Base-by-base conservation (phyloP, 495 filamentous ascomycete genomes). In the Aspergillus taichungensis region DNA sequence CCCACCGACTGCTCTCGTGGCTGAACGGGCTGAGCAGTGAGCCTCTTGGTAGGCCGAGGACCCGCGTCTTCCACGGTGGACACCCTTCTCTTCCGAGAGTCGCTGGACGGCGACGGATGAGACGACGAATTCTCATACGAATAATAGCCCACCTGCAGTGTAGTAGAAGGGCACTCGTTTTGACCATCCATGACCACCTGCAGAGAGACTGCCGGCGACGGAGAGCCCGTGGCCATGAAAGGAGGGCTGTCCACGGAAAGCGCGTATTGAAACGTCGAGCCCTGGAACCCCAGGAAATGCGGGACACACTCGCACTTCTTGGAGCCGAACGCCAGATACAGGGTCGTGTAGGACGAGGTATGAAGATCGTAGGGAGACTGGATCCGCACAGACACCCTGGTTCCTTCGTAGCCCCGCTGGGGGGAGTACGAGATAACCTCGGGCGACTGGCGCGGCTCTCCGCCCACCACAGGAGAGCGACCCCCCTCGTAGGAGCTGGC, bases 291-390 rank as follows among this genome's bases (percentile, higher is more conserved):
- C 8, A 83, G 62, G 55, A 82, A 83, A 18, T 73, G 68, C 7
- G 87, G 66, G 12, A 78, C 68, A 29, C 82, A 81, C 33, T 73
- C 68, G 61, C 79, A 83, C 61, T 78, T 75, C 52, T 81, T 76
- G 6, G 77, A 73, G 7, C 87, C 91, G 59, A 96, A 94, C 30
- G 82, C 77, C 18, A 96, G 63, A 50, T 71, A 80, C 49, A 86
- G 76, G 33, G 67, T 71, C 1, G 76, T 70, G 14, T 72, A 60
- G 3, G 74, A 69, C 3, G 78, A 70, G 13, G 75, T 71, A 52
- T 83, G 70, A 13, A 82, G 63, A 50, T 95, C 87, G 60, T 84
- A 85, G 28, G 80, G 75, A 9, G 80, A 83, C 49, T 79, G 77
- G 37, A 95, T 77, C 58, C 85, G 80, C 40, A 95, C 75, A 34